phyloP scores from a whole-genome alignment of 352 stramenopile species.

The Phytopythium boreale region DNA sequence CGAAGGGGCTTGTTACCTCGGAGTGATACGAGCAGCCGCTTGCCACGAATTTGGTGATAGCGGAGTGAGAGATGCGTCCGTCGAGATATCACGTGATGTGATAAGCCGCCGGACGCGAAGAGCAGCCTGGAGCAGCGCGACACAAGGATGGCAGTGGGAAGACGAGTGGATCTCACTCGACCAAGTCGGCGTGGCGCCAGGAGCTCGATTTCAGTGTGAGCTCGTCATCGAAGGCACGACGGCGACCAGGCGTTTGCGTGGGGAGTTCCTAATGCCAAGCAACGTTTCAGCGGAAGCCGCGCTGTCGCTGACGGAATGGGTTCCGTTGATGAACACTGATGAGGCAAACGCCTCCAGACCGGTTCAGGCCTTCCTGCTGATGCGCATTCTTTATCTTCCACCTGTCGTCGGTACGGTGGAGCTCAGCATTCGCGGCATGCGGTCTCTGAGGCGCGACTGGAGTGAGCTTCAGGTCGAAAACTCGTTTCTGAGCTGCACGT shows the following conservation, averaged over 20 bases:
- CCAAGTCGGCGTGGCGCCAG: not conserved
- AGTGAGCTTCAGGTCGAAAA: not conserved
- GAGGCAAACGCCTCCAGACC: not conserved
- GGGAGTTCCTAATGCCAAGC: not conserved
- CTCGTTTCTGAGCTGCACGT: not conserved
- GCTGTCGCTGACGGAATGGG: not conserved
- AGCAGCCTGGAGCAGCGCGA: not conserved
- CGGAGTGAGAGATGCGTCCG: too few species aligned
- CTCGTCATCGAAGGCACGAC: not conserved
- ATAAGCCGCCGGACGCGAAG: slow-evolving; percentile 3
- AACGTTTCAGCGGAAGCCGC: not conserved
- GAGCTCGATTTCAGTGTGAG: not conserved
- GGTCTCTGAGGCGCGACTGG: not conserved
- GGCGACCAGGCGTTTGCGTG: not conserved
- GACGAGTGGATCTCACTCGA: not conserved
- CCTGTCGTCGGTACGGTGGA: not conserved
- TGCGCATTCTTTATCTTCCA: not conserved
- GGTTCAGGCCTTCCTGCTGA: not conserved
- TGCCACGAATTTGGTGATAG: not conserved
- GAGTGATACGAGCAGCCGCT: not conserved
- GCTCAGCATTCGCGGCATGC: not conserved
- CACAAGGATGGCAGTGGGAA: not conserved
- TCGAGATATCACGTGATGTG: not conserved
- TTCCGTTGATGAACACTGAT: not conserved
- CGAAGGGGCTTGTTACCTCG: not conserved